Evolutionary conservation across 495 filamentous ascomycete genomes (phyloP), one percentile per base, ranked within the genome.

Genomic region (Penicillium egyptiacum): DNA sequence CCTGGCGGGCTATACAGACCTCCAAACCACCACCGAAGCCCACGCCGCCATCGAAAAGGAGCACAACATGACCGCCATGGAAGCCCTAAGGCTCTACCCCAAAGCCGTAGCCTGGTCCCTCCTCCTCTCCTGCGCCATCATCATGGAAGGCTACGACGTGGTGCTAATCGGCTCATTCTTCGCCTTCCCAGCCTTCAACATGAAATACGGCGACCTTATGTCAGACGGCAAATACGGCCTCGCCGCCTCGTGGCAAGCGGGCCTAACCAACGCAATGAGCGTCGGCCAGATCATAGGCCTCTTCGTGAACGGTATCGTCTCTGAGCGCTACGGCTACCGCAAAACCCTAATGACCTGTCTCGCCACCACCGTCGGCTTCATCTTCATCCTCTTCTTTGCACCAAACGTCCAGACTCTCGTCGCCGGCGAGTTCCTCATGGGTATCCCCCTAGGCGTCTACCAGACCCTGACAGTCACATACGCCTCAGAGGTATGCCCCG

Each of bases 391-490:
- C 69, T 91, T 91, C 75, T 89, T 86, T 8, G 88, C 86, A 2
- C 81, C 84, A 39, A 85, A 78, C 58, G 80, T 90, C n/a, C 73
- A 83, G 47, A 76, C 81, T 1, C 76, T 91, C 16, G 78, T 86
- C 33, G 81, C 84, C 17, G 86, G 80, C 8, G 86, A 90, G 66
- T 86, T 90, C 53, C 74, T 91, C 5, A 85, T 83, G 57, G 88
- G 89, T 57, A 85, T 92, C 56, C 85, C 86, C 37, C 91, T 87
- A 86, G 89, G 89, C 59, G 81, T 92, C 39, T 90, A 90, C 74
- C 87, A 89, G 67, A 90, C 88, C 0, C 72, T 87, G 4, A 87
- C 86, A 31, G 84, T 87, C 63, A 89, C 87, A 5, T 93, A 91
- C 60, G 89, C 88, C 25, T 88, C 87, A 42, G 89, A 93, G 62